Evolutionary conservation across 2,329 filamentous ascomycete genomes (phyloP).

Genomic region (Monosporascus sp.): DNA sequence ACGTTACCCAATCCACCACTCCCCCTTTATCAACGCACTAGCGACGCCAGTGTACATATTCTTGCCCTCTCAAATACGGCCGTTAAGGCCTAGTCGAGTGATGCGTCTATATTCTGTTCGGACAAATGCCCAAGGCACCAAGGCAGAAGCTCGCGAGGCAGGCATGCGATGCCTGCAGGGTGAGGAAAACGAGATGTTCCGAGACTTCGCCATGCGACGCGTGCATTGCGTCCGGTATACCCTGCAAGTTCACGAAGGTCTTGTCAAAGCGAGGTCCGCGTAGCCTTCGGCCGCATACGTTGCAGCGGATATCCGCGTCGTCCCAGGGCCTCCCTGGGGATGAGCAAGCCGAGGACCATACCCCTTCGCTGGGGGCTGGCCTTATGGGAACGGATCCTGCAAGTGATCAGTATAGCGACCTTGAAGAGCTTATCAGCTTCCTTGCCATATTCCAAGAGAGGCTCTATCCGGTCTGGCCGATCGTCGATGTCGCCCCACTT

Average conservation of each 20-base stretch:
- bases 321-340: no score
- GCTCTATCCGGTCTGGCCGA: conserved; percentile 47
- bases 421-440: conserved; percentile 42
- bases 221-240: conserved; percentile 37
- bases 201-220: conserved; percentile 40
- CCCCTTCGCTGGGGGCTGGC: no score
- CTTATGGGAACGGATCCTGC: no score
- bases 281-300: conserved; percentile 38
- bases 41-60: no score
- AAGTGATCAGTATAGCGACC: conserved; percentile 2
- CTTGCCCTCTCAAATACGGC: no score
- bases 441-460: conserved; percentile 9
- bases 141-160: no score
- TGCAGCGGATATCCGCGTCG: conserved; percentile 33
- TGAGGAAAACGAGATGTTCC: conserved; percentile 46
- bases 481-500: conserved; percentile 33
- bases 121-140: no score
- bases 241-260: conserved; percentile 44
- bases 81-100: no score
- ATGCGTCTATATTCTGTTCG: no score
- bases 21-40: no score
- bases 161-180: conserved; percentile 42
- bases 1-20: no score
- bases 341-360: conserved; percentile 13
- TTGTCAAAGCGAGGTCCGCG: conserved; percentile 41